Percentiles rank a stretch among this genome's conserved stretches.
These are phyloP conservation scores for Kwoniella heveanensis DNA, from an alignment of 768 basidiomycete species.

Conservation along the genomic window DNA sequence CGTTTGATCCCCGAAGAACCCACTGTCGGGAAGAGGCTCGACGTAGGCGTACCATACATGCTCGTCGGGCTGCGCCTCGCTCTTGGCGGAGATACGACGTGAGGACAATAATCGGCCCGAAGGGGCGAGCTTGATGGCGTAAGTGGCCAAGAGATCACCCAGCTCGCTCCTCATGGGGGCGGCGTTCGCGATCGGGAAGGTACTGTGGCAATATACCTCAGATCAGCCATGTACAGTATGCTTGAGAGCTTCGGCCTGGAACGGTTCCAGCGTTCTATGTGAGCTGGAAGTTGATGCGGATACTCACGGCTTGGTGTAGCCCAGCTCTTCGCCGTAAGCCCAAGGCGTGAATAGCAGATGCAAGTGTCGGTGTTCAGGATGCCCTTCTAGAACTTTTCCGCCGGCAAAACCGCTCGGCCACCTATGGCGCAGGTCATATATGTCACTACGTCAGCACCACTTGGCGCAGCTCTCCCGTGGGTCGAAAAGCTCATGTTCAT, in stretches of 20 bases:
- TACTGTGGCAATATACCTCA: conserved; percentile 8
- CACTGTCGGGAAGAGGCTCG: conserved; percentile 33
- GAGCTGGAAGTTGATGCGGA: background rate
- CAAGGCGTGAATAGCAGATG: conserved; percentile 41
- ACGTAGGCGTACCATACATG: conserved; percentile 37
- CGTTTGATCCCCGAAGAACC: conserved; percentile 34
- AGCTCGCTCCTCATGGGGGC: conserved; percentile 32
- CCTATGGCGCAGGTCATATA: conserved; percentile 7
- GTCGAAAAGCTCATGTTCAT: no score
- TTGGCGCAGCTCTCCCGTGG: no score
- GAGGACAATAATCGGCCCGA: conserved; percentile 20
- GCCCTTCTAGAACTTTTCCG: conserved; percentile 33
- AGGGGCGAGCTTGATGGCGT: conserved; percentile 24
- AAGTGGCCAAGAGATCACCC: conserved; percentile 34
- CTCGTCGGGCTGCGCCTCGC: conserved; percentile 9
- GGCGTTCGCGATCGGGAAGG: conserved; percentile 23
- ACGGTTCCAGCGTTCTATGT: no score
- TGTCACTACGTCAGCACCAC: no score
- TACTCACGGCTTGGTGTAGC: conserved; percentile 23
- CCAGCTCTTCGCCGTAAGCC: conserved; percentile 33
- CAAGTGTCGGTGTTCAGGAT: conserved; percentile 35
- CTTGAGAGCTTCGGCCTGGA: no score
- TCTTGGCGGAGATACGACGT: conserved; percentile 12
- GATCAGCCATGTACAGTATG: no score
- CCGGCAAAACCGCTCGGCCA: conserved; percentile 47